Evolutionary conservation across 805 yeast genomes (phyloP).

Genomic region (Metschnikowia proteae): DNA sequence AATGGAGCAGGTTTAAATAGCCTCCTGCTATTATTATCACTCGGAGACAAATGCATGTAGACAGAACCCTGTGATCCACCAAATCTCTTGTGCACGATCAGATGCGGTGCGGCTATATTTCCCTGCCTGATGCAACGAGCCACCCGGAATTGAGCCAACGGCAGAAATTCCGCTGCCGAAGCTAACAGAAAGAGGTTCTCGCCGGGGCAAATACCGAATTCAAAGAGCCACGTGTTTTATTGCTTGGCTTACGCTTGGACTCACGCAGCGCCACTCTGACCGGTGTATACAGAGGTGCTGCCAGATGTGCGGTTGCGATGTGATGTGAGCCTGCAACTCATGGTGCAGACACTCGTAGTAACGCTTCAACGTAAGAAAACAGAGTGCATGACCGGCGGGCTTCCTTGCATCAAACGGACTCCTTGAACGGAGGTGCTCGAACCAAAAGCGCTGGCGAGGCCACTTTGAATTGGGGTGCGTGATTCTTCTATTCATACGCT

Average conservation of each 20-base stretch:
- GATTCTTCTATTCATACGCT: not conserved
- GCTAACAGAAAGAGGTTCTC: not conserved
- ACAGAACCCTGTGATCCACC: not conserved
- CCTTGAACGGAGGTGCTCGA: not conserved
- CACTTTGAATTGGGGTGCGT: not conserved
- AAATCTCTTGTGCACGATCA: conserved; percentile 1
- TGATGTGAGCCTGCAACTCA: not conserved
- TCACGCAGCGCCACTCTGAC: too few species aligned
- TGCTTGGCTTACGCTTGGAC: too few species aligned
- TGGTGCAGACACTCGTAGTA: not conserved
- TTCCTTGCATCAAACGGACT: conserved; percentile 1
- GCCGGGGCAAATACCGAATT: too few species aligned
- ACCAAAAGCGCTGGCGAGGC: not conserved
- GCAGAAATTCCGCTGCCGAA: not conserved
- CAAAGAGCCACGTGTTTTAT: not conserved
- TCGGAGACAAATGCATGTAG: not conserved
- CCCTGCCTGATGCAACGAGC: conserved; percentile 1
- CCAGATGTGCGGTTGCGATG: too few species aligned
- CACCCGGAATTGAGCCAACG: not conserved
- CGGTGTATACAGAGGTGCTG: too few species aligned
- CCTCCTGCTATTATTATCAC: not conserved
- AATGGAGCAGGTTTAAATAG: not conserved
- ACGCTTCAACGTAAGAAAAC: not conserved
- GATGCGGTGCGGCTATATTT: conserved; percentile 1
- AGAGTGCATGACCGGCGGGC: conserved; percentile 1